These are phyloP conservation scores for Schwanniomyces occidentalis DNA, from an alignment of 805 yeast genomes.

Conservation along the genomic window DNA sequence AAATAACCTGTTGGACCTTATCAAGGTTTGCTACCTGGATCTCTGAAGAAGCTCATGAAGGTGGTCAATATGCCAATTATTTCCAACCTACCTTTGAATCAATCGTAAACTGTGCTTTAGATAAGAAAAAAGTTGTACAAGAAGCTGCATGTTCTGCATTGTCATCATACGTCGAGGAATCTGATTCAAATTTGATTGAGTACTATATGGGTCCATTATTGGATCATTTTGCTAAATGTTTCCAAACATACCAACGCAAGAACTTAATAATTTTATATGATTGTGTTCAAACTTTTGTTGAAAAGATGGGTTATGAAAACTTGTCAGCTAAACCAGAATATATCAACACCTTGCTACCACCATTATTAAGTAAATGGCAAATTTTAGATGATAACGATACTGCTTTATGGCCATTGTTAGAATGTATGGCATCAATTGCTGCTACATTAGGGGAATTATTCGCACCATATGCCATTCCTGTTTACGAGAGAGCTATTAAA, in stretches of 20 bases:
- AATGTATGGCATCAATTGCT: constrained; percentile 90
- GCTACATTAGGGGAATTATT: constrained; percentile 81
- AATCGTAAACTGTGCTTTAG: constrained; percentile 72
- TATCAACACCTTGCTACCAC: constrained; percentile 70
- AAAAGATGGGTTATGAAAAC: constrained; percentile 62
- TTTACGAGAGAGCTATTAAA: constrained; percentile 73
- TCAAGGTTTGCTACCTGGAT: constrained; percentile 86
- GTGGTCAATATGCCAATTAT: constrained; percentile 63
- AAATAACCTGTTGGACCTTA: constrained; percentile 94
- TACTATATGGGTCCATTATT: constrained; percentile 68
- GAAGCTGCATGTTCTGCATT: constrained; percentile 90
- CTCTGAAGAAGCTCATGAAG: constrained; percentile 61
- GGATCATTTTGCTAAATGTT: constrained; percentile 70
- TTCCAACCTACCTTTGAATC: constrained; percentile 78
- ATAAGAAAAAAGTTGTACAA: constrained; percentile 89
- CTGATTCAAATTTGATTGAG: constrained; percentile 61
- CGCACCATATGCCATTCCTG: constrained; percentile 86
- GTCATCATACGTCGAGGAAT: constrained; percentile 76
- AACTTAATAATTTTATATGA: constrained; percentile 84
- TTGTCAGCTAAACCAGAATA: constrained; percentile 54
- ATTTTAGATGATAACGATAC: constrained; percentile 70
- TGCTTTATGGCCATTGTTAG: constrained; percentile 88
- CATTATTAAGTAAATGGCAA: constrained; percentile 82
- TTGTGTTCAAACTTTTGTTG: constrained; percentile 87
- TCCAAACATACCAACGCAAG: constrained; percentile 74